phyloP scores from a whole-genome alignment of 805 yeast species.

The Metschnikowia lochheadii region DNA sequence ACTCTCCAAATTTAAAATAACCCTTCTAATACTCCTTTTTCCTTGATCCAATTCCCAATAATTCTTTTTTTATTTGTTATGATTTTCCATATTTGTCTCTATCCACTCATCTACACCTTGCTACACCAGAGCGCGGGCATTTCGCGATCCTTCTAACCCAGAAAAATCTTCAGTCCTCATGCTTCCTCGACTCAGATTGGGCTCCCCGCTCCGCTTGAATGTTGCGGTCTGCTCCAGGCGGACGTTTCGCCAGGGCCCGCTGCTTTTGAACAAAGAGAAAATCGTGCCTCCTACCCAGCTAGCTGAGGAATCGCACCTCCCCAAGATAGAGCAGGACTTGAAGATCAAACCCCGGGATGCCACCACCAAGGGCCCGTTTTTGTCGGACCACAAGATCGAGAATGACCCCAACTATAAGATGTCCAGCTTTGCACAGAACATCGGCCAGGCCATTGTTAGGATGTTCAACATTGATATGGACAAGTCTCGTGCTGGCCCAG shows the following conservation, averaged over 20 bases:
- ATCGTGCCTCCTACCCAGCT: conserved; percentile 30
- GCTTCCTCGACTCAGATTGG: neutral
- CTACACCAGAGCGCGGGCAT: too few relatives aligned
- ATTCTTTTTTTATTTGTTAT: too few relatives aligned
- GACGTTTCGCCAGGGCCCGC: conserved; percentile 12
- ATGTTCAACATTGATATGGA: conserved; percentile 84
- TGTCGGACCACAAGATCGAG: conserved; percentile 37
- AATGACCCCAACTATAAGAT: conserved; percentile 33
- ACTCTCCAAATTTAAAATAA: too few relatives aligned
- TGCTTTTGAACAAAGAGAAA: conserved; percentile 21
- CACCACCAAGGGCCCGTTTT: conserved; percentile 33
- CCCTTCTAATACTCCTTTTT: too few relatives aligned
- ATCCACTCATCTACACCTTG: too few relatives aligned
- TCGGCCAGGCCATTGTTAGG: conserved; percentile 64
- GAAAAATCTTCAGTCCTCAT: conserved; percentile 1
- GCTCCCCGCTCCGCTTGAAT: neutral
- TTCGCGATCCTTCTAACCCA: too few relatives aligned
- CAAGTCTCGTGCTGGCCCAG: conserved; percentile 85
- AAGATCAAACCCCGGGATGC: conserved; percentile 34
- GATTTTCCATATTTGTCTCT: too few relatives aligned
- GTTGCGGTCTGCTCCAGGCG: neutral
- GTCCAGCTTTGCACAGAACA: conserved; percentile 34
- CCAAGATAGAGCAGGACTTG: conserved; percentile 33
- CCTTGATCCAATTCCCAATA: too few relatives aligned
- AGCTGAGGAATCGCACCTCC: conserved; percentile 39